Conservation (phyloP, 768 basidiomycete species). For the Pulveroboletus sp. region DNA sequence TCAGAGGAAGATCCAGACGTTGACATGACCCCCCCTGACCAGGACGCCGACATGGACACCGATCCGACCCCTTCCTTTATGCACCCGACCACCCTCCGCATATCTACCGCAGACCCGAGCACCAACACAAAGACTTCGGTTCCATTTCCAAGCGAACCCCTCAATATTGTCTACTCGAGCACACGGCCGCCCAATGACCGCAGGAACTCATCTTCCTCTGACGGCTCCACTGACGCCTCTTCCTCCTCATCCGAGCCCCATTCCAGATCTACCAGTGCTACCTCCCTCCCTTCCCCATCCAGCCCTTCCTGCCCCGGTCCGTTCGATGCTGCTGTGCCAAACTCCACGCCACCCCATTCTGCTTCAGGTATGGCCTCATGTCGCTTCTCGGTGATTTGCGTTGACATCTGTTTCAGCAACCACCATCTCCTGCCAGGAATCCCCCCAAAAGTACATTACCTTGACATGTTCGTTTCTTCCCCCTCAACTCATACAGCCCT, state of each 20-base stretch:
- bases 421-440: conserved; percentile 4
- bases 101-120: conserved; percentile 20
- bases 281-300: conserved; percentile 28
- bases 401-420: conserved; percentile 11
- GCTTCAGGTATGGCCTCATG: background rate
- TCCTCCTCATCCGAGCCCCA: conserved; percentile 22
- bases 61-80: conserved; percentile 31
- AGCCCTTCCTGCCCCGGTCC: conserved; percentile 11
- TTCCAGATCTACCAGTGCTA: conserved; percentile 24
- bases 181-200: conserved; percentile 22
- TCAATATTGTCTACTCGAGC: conserved; percentile 10
- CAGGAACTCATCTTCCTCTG: conserved; percentile 27
- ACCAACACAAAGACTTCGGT: conserved; percentile 7
- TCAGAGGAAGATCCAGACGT: conserved; percentile 26
- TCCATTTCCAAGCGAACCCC: conserved; percentile 12
- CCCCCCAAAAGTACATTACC: conserved; percentile 28
- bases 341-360: background rate
- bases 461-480: conserved; percentile 52
- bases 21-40: conserved; percentile 30
- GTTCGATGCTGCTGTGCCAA: conserved; percentile 1
- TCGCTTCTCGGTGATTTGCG: background rate
- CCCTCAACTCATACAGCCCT: conserved; percentile 39
- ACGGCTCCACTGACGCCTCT: conserved; percentile 23
- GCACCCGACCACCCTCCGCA: conserved; percentile 38
- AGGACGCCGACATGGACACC: conserved; percentile 26